These are phyloP conservation scores for Paraphoma sp. DNA, from an alignment of 2,329 filamentous ascomycete genomes.

Conservation along the genomic window DNA sequence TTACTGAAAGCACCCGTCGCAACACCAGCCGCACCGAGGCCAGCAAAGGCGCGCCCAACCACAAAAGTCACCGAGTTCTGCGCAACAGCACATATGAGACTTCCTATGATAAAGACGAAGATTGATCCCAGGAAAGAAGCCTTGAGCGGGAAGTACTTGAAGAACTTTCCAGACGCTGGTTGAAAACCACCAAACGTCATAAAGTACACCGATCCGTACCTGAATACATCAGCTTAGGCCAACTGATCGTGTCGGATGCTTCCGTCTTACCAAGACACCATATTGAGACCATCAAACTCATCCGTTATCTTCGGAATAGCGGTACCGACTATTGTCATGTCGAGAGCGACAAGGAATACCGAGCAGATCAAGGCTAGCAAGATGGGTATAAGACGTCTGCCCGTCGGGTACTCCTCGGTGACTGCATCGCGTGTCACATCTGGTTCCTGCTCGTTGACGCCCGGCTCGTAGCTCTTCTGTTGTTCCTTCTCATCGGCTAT, in stretches of 20 bases:
- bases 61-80: conserved; percentile 46
- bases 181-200: conserved; percentile 54
- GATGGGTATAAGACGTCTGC: not conserved
- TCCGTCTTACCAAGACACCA: conserved; percentile 23
- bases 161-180: conserved; percentile 54
- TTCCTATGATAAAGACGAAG: conserved; percentile 62
- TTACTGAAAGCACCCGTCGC: conserved; percentile 32
- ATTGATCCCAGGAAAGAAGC: conserved; percentile 42
- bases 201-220: conserved; percentile 47
- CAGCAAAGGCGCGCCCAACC: conserved; percentile 49
- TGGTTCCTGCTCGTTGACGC: not conserved
- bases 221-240: not conserved
- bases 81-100: conserved; percentile 57
- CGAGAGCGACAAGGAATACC: not conserved
- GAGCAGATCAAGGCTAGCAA: conserved; percentile 1
- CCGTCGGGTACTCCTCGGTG: not conserved
- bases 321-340: conserved; percentile 32
- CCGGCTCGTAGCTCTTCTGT: not conserved
- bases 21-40: conserved; percentile 47
- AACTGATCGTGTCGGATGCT: no score
- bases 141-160: conserved; percentile 54
- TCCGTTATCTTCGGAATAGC: conserved; percentile 38
- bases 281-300: conserved; percentile 27
- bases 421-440: not conserved
- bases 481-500: conserved; percentile 1